A percentile compares a stretch with the other conserved stretches of the same genome.
Conservation (phyloP, 1,284 basidiomycete species). For the Cystobasidiaceae sp. region DNA sequence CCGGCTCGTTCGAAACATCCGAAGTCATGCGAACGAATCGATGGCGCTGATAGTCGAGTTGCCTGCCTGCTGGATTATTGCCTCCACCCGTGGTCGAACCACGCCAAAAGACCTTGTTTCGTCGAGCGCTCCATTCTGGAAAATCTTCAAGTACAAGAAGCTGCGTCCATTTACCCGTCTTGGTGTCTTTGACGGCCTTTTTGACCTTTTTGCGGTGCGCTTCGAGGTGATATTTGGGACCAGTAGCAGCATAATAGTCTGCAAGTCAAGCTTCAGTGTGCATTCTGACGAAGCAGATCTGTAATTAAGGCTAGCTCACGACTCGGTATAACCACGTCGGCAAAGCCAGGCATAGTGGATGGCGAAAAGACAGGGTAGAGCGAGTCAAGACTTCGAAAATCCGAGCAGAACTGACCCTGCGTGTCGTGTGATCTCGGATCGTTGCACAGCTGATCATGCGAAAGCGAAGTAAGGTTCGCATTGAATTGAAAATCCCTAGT, state of each 20-base stretch:
- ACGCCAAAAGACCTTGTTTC: slow-evolving; percentile 63
- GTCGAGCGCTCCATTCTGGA: slow-evolving; percentile 45
- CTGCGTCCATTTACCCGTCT: slow-evolving; percentile 70
- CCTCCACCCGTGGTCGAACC: slow-evolving; percentile 49
- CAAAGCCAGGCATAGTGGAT: slow-evolving; percentile 71
- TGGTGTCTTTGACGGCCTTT: slow-evolving; percentile 81
- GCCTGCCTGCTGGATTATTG: slow-evolving; percentile 29
- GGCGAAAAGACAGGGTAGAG: slow-evolving; percentile 87
- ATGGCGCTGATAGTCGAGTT: slow-evolving; percentile 26
- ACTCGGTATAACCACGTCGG: slow-evolving; percentile 84
- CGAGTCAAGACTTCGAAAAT: slow-evolving; percentile 78
- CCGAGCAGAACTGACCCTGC: slow-evolving; percentile 90
- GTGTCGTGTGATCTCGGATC: slow-evolving; percentile 71
- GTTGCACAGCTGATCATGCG: slow-evolving; percentile 53
- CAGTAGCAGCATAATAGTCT: slow-evolving; percentile 59
- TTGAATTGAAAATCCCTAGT: slow-evolving; percentile 15
- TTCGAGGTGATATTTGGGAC: slow-evolving; percentile 26
- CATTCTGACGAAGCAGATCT: slow-evolving; percentile 87
- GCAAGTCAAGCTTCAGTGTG: slow-evolving; percentile 31
- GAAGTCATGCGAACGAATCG: slow-evolving; percentile 26
- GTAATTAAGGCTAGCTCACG: slow-evolving; percentile 82
- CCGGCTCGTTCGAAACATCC: not conserved
- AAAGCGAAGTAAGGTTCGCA: slow-evolving; percentile 17
- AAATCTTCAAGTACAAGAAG: slow-evolving; percentile 59
- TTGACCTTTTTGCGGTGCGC: slow-evolving; percentile 59